Evolutionary conservation across 2,329 filamentous ascomycete genomes (phyloP).

Genomic region (Parafenestella ontariensis): DNA sequence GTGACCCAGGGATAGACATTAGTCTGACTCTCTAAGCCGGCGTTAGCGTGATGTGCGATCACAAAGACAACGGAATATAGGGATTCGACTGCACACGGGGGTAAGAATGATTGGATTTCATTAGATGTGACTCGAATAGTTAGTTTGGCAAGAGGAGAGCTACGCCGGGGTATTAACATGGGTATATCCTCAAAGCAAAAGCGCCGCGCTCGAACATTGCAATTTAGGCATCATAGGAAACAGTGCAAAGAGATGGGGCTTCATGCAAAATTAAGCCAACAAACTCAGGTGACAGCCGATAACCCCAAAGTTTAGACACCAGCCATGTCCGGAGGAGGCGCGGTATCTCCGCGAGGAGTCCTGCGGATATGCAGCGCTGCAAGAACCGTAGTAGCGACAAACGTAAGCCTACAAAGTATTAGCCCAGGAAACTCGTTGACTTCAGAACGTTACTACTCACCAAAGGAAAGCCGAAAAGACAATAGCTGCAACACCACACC

Average conservation of each 20-base stretch:
- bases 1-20: too few species aligned
- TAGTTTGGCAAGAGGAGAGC: neutral
- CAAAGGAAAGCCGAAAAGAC: conserved; percentile 74
- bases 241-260: neutral
- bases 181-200: conserved; percentile 3
- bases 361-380: conserved; percentile 57
- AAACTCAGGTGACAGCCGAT: conserved; percentile 9
- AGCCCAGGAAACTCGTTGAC: conserved; percentile 4
- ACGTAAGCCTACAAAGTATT: conserved; percentile 55
- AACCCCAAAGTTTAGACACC: conserved; percentile 37
- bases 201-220: conserved; percentile 8
- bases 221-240: neutral
- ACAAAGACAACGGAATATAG: too few species aligned
- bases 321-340: conserved; percentile 47
- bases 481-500: conserved; percentile 66
- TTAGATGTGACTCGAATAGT: neutral
- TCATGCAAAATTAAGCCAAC: neutral
- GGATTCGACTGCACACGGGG: too few species aligned
- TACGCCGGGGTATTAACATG: neutral
- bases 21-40: too few species aligned
- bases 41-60: too few species aligned
- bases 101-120: neutral
- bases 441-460: conserved; percentile 41
- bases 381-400: conserved; percentile 58
- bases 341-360: conserved; percentile 43